Conservation (phyloP, 345 rosid species). For the Gossypium herbaceum region DNA sequence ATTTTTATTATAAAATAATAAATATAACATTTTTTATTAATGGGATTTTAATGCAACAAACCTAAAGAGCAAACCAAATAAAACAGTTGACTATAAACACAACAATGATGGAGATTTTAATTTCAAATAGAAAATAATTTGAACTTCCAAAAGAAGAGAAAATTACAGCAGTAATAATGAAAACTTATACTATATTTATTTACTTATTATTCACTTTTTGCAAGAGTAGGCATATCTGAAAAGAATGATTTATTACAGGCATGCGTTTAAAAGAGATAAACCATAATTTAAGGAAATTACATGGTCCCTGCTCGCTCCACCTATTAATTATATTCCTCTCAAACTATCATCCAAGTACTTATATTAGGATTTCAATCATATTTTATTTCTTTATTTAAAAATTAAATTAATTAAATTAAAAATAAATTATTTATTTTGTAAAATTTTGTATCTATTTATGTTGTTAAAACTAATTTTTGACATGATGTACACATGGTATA, state of each 20-base stretch:
- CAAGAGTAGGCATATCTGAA: not conserved
- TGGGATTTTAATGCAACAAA: not conserved
- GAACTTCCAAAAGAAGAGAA: not conserved
- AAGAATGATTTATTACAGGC: not conserved
- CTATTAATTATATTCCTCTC: not conserved
- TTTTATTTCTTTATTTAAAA: too few species aligned
- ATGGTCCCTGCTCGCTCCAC: not conserved
- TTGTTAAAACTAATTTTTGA: too few species aligned
- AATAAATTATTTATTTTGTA: too few species aligned
- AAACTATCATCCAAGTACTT: too few species aligned
- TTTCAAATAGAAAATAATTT: not conserved
- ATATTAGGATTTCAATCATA: too few species aligned
- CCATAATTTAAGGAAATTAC: too few species aligned
- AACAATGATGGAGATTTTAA: not conserved
- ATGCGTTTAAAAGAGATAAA: too few species aligned
- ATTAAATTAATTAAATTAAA: too few species aligned
- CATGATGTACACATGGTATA: too few species aligned
- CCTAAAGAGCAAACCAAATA: not conserved
- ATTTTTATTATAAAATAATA: too few species aligned
- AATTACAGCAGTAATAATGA: not conserved
- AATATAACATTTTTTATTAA: too few species aligned
- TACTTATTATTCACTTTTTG: not conserved
- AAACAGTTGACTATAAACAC: not conserved
- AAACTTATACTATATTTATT: not conserved
- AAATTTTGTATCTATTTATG: too few species aligned